Evolutionary conservation across 352 stramenopile species (phyloP), one percentile per base, ranked within the genome.

Genomic region (Thraustotheca clavata): DNA sequence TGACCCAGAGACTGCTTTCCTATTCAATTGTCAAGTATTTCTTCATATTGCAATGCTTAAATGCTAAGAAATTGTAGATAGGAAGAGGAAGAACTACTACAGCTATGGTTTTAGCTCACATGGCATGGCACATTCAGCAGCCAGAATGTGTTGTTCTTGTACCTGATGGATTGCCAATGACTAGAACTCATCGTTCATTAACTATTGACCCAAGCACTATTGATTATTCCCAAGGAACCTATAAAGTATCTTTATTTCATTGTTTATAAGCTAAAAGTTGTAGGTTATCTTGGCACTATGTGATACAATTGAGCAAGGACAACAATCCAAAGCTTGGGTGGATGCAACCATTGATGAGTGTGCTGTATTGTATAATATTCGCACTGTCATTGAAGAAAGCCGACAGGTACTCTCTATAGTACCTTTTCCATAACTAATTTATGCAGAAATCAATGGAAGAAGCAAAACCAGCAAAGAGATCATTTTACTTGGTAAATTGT

Each of bases 11-110:
- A 94, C 84, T 18, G 84, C 84, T n/a, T 85, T 91, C 67, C 77
- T 94, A 14, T 94, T 94, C 60, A 94, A 94, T 43, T 94, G 85
- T 31, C 85, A 71, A 60, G 66, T 70, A 69, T 67, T 67, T 18
- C 5, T 31, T 24, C 5, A 62, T 5, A 46, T 18, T n/a, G 8
- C 12, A 43, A 33, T 14, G 27, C 36, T 0, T 24, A 32, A 52
- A 18, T 68, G 24, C 1, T 52, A 68, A 22, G 8, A 41, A 11
- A 9, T 20, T 62, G 59, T 62, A 94, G 70, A 92, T 91, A 81
- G 85, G 85, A 12, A 89, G 91, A 60, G 79, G 83, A 8, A 79
- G 85, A 12, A 92, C 85, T 14, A 94, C 85, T 6, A 92, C 81
- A 1, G 82, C 80, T 1, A 73, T 94, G 41, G 79, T 90, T 49